phyloP scores from a whole-genome alignment of 139 green algal genomes.

The Tetratostichococcus sp. region DNA sequence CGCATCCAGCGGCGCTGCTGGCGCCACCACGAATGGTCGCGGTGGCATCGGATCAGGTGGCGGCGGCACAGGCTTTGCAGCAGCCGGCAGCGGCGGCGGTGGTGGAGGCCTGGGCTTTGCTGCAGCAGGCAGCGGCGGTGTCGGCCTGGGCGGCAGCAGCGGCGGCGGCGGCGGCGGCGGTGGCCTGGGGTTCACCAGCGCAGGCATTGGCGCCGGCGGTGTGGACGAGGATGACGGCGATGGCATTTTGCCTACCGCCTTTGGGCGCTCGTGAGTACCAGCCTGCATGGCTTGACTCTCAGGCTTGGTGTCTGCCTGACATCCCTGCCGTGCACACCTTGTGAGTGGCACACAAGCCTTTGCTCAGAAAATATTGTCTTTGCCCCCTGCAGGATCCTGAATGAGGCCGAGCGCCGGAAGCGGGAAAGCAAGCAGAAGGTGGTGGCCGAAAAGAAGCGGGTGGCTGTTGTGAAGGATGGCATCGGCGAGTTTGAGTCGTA shows the following conservation, averaged over 20 bases:
- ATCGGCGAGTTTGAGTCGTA: conserved; percentile 85
- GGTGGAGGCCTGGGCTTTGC: conserved; percentile 18
- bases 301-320: too few relatives aligned
- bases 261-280: conserved; percentile 45
- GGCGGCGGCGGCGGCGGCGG: conserved; percentile 7
- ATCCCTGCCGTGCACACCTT: too few relatives aligned
- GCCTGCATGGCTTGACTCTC: too few relatives aligned
- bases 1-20: conserved; percentile 1
- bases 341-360: too few relatives aligned
- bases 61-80: conserved; percentile 19
- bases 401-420: neutral
- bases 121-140: neutral
- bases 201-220: neutral
- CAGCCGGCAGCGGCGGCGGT: conserved; percentile 1
- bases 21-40: neutral
- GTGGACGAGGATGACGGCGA: conserved; percentile 36
- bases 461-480: conserved; percentile 20
- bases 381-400: neutral
- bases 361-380: too few relatives aligned
- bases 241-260: conserved; percentile 65
- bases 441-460: conserved; percentile 23
- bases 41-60: neutral
- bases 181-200: conserved; percentile 31
- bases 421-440: conserved; percentile 15
- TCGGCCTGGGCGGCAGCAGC: neutral